These are phyloP conservation scores for Xylariaceae sp. DNA, from an alignment of 2,329 filamentous ascomycete species.

Conservation along the genomic window DNA sequence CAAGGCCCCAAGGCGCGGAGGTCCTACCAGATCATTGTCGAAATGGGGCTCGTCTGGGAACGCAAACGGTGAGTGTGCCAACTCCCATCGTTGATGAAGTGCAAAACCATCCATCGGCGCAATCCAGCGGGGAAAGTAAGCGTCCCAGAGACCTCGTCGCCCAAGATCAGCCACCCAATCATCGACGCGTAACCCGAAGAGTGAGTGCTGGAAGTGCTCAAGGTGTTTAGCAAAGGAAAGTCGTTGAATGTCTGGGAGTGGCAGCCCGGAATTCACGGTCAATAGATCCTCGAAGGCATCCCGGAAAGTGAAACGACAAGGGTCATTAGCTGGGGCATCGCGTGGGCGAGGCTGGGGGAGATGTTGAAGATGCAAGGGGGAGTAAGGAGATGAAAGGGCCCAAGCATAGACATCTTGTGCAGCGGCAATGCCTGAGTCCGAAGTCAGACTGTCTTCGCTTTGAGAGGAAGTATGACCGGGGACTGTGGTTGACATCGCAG, in stretches of 20 bases:
- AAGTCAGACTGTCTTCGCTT: conserved; percentile 2
- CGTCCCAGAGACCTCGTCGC: conserved; percentile 42
- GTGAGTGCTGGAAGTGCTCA: conserved; percentile 28
- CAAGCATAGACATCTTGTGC: conserved; percentile 39
- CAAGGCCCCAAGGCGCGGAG: not conserved
- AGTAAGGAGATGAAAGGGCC: conserved; percentile 46
- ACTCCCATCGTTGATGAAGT: not conserved
- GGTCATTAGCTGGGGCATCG: conserved; percentile 40
- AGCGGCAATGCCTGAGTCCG: conserved; percentile 1
- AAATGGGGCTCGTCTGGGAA: not conserved
- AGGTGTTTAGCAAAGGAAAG: conserved; percentile 15
- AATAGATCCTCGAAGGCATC: conserved; percentile 63
- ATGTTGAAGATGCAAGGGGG: conserved; percentile 47
- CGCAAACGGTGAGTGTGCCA: not conserved
- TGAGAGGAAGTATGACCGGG: not conserved
- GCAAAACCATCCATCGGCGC: no score
- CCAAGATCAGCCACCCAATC: conserved; percentile 47
- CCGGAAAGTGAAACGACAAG: conserved; percentile 51
- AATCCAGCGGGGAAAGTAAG: conserved; percentile 37
- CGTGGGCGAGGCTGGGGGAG: conserved; percentile 52
- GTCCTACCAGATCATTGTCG: not conserved
- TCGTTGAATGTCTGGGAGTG: conserved; percentile 44
- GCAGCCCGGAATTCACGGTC: conserved; percentile 46
- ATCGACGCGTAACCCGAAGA: conserved; percentile 42
- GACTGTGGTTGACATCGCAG: not conserved